These are phyloP conservation scores for Triticum monococcum DNA, from an alignment of 176 grass and related monocot species.

Conservation along the genomic window DNA sequence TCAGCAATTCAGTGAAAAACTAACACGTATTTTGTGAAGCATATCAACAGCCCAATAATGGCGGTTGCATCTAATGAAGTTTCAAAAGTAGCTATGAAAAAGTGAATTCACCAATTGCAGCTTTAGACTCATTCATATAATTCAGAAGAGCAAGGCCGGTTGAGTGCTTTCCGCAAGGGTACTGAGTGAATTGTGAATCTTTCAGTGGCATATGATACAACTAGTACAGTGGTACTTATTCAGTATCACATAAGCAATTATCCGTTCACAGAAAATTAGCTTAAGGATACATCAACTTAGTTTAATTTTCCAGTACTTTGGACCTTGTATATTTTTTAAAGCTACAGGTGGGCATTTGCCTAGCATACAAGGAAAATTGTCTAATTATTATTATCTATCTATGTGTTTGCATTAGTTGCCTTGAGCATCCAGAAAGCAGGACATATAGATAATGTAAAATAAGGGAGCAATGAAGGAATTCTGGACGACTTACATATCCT, in stretches of 20 bases:
- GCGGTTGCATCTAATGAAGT: neutral
- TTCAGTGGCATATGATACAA: neutral
- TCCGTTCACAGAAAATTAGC: neutral
- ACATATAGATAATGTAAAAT: neutral
- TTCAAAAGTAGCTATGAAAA: neutral
- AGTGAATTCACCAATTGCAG: too few relatives aligned
- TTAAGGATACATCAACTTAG: neutral
- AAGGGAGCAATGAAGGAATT: neutral
- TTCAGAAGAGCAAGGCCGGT: too few relatives aligned
- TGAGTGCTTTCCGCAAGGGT: too few relatives aligned
- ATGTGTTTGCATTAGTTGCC: neutral
- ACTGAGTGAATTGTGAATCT: too few relatives aligned
- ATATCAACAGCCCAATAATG: neutral
- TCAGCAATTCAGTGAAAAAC: neutral
- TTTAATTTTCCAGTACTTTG: neutral
- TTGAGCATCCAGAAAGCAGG: conserved; percentile 2
- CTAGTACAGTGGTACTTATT: neutral
- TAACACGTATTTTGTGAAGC: neutral
- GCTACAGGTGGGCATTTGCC: neutral
- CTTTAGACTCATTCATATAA: too few relatives aligned
- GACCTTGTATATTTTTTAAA: neutral
- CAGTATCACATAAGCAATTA: neutral
- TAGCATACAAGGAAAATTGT: neutral
- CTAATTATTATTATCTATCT: neutral
- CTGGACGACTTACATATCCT: conserved; percentile 67